Evolutionary conservation across 495 filamentous ascomycete species (phyloP).

Genomic region (Aspergillus panamensis): DNA sequence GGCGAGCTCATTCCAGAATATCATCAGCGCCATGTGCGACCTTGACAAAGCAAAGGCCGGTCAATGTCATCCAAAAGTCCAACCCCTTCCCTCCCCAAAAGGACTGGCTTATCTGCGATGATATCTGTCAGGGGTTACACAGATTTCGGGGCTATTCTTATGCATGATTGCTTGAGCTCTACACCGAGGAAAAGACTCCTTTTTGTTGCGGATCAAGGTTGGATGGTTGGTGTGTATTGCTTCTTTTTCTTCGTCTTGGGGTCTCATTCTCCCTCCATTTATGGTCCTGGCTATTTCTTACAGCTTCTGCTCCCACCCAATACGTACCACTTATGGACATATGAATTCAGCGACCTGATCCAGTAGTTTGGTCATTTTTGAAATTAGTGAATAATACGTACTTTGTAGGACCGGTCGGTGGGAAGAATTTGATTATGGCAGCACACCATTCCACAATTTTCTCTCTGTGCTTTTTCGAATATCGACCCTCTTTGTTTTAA

Average conservation of each 20-base stretch:
- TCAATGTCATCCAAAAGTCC: background rate
- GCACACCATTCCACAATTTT: background rate
- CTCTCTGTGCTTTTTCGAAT: background rate
- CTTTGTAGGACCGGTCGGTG: background rate
- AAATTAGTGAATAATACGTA: background rate
- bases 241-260: background rate
- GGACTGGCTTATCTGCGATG: slow-evolving; percentile 8
- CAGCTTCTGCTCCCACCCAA: background rate
- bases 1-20: background rate
- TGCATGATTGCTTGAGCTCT: background rate
- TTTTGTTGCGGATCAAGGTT: background rate
- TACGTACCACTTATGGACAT: background rate
- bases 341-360: background rate
- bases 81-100: background rate
- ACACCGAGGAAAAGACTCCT: slow-evolving; percentile 1
- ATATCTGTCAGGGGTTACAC: slow-evolving; percentile 14
- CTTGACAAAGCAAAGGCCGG: background rate
- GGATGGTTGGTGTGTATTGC: background rate
- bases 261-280: background rate
- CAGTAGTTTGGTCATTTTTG: background rate
- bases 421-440: no score
- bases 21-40: slow-evolving; percentile 16
- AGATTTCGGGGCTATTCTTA: background rate
- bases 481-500: background rate
- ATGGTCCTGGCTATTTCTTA: background rate